Conservation (phyloP, 2,329 filamentous ascomycete genomes). For the Ophiosphaerella narmari region DNA sequence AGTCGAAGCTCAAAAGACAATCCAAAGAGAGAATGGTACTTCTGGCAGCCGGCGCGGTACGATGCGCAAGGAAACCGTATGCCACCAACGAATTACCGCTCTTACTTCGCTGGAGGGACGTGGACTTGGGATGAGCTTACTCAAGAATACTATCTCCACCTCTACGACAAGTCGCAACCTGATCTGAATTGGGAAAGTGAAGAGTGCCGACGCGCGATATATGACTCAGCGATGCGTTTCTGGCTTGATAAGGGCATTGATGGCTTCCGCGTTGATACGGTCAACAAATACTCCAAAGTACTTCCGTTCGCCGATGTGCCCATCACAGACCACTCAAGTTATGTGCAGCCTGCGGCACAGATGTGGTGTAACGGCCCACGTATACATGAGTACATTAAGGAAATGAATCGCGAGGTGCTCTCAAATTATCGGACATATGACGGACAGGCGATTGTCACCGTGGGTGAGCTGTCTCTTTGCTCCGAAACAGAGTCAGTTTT, state of each 20-base stretch:
- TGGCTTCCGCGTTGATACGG: constrained; percentile 56
- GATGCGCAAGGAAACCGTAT: constrained; percentile 58
- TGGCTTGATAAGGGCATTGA: constrained; percentile 54
- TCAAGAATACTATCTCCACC: constrained; percentile 53
- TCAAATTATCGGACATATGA: constrained; percentile 58
- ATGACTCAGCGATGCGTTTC: constrained; percentile 52
- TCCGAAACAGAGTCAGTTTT: constrained; percentile 49
- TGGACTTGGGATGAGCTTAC: constrained; percentile 54
- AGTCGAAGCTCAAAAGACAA: constrained; percentile 65
- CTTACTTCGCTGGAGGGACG: constrained; percentile 47
- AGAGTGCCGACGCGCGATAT: constrained; percentile 51
- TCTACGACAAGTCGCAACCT: constrained; percentile 54
- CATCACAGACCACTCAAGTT: constrained; percentile 45
- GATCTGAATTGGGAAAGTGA: constrained; percentile 56
- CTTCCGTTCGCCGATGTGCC: constrained; percentile 50
- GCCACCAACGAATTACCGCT: constrained; percentile 62
- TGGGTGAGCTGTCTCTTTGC: constrained; percentile 62
- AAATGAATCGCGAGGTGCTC: constrained; percentile 58
- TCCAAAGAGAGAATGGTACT: constrained; percentile 73
- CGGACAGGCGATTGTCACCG: constrained; percentile 52
- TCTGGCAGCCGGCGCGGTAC: constrained; percentile 64
- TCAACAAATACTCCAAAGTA: constrained; percentile 55
- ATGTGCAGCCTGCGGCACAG: constrained; percentile 55
- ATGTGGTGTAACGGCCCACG: constrained; percentile 63
- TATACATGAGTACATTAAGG: constrained; percentile 62